A percentile compares a stretch with the other conserved stretches of the same genome.
Conservation (phyloP, 1,284 basidiomycete genomes). For the Marasmius fiardii region DNA sequence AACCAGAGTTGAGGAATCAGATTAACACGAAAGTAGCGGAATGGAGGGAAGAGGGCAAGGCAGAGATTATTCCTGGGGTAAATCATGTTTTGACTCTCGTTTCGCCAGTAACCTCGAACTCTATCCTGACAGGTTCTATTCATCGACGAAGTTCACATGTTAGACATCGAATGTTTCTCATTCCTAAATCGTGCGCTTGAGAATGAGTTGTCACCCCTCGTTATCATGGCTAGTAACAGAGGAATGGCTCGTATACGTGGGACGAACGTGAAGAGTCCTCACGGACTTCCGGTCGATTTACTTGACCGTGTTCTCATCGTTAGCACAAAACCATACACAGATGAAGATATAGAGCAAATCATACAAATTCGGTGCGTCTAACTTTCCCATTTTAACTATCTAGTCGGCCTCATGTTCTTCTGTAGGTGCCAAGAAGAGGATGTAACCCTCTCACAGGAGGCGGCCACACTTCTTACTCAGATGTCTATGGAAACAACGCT, state of each 20-base stretch:
- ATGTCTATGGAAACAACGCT: conserved; percentile 88
- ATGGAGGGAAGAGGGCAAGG: conserved; percentile 99
- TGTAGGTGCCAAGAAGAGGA: conserved; percentile 93
- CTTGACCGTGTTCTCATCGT: conserved; percentile 96
- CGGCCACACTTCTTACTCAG: conserved; percentile 74
- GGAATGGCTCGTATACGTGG: conserved; percentile 95
- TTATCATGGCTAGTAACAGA: conserved; percentile 98
- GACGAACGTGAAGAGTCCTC: conserved; percentile 91
- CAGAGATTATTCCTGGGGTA: conserved; percentile 96
- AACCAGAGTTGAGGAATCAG: conserved; percentile 94
- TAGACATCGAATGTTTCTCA: conserved; percentile 99
- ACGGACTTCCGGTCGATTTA: conserved; percentile 93
- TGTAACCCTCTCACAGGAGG: conserved; percentile 78
- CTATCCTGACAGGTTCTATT: conserved; percentile 68
- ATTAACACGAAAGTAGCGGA: conserved; percentile 97
- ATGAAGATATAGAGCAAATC: conserved; percentile 88
- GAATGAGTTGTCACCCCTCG: conserved; percentile 89
- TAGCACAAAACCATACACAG: conserved; percentile 85
- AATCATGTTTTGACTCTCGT: conserved; percentile 29
- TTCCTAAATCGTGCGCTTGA: conserved; percentile 97
- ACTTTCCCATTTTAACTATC: conserved; percentile 6
- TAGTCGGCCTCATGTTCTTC: conserved; percentile 3
- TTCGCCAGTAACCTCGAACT: conserved; percentile 10
- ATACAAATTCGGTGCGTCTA: conserved; percentile 80
- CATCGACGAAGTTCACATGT: conserved; percentile 98